A percentile compares a stretch with the other conserved stretches of the same genome.
Evolutionary conservation across 495 filamentous ascomycete genomes (phyloP).

Genomic region (Aspergillus cavernicola): DNA sequence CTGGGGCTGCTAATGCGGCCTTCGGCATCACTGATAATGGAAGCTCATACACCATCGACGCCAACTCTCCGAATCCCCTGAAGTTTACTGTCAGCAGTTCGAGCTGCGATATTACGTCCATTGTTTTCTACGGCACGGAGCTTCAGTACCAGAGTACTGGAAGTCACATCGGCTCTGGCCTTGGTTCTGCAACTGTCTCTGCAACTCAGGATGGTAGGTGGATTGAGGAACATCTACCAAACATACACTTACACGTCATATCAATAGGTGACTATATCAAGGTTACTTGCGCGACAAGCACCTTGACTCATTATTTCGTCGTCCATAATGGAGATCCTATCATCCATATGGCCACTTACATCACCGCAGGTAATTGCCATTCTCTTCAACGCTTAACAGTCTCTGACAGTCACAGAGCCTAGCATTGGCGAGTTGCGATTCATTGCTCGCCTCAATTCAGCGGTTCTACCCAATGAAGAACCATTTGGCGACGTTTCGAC

Average conservation of each 20-base stretch:
- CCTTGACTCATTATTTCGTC: slow-evolving; percentile 61
- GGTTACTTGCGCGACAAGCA: slow-evolving; percentile 56
- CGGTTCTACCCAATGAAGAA: slow-evolving; percentile 51
- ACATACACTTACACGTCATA: background rate
- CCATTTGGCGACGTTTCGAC: slow-evolving; percentile 50
- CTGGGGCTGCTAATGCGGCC: slow-evolving; percentile 24
- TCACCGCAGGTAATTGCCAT: slow-evolving; percentile 39
- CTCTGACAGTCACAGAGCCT: slow-evolving; percentile 37
- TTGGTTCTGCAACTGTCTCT: slow-evolving; percentile 56
- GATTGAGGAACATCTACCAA: background rate
- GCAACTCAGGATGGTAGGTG: slow-evolving; percentile 34
- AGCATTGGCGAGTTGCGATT: slow-evolving; percentile 60
- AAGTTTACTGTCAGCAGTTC: slow-evolving; percentile 53
- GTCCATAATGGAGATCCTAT: slow-evolving; percentile 55
- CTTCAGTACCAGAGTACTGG: slow-evolving; percentile 50
- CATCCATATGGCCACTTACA: slow-evolving; percentile 63
- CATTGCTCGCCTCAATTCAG: slow-evolving; percentile 57
- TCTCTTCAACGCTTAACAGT: background rate
- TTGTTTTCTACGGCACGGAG: slow-evolving; percentile 55
- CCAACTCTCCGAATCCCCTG: slow-evolving; percentile 50
- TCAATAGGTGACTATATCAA: slow-evolving; percentile 52
- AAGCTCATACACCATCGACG: slow-evolving; percentile 47
- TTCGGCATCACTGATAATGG: slow-evolving; percentile 29
- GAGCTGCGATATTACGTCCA: slow-evolving; percentile 61
- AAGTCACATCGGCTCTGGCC: slow-evolving; percentile 58